Evolutionary conservation across 345 rosid species (phyloP).

Genomic region (Cardiospermum halicacabum): DNA sequence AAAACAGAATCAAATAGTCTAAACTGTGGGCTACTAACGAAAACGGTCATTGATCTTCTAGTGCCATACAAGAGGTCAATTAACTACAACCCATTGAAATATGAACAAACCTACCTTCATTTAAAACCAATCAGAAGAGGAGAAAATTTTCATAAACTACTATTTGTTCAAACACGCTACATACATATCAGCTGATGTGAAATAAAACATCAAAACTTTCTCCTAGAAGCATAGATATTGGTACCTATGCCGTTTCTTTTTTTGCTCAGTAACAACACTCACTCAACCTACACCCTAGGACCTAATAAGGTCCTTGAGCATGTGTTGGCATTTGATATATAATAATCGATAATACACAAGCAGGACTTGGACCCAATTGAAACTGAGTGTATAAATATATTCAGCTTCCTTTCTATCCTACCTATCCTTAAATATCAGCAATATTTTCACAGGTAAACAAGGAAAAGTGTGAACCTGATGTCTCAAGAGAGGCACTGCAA

Average conservation of each 20-base stretch:
- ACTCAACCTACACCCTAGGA: not conserved
- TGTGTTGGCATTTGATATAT: no score
- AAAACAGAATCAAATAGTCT: not conserved
- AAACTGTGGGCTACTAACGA: no score
- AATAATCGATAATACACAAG: no score
- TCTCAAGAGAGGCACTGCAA: slow-evolving; percentile 81
- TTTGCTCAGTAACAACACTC: not conserved
- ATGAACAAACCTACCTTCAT: not conserved
- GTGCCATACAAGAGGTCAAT: not conserved
- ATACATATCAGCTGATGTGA: not conserved
- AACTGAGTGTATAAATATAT: no score
- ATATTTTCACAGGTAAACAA: not conserved
- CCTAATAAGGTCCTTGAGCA: not conserved
- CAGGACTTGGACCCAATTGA: no score
- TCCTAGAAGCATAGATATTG: not conserved
- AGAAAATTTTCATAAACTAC: not conserved
- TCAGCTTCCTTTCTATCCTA: no score
- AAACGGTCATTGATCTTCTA: no score
- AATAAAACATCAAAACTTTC: not conserved
- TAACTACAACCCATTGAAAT: slow-evolving; percentile 1
- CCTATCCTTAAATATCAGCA: not conserved
- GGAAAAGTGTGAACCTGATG: slow-evolving; percentile 67
- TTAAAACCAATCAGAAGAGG: not conserved
- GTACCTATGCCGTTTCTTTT: not conserved
- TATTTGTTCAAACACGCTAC: not conserved